Evolutionary conservation across 140 eudicot species (phyloP).

Genomic region (Cichorium intybus): DNA sequence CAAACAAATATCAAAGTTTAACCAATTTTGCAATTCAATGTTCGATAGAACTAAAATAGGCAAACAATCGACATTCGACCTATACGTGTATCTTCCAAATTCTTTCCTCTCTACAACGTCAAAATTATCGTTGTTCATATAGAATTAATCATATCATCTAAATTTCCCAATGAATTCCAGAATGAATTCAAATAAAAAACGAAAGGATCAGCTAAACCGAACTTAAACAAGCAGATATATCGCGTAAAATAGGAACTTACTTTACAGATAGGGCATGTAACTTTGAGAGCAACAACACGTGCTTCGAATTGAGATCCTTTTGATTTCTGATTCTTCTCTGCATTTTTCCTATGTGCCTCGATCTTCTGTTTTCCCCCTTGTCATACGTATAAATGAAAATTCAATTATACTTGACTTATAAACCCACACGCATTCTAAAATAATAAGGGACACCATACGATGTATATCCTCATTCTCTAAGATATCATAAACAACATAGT

Average conservation of each 20-base stretch:
- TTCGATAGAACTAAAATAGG: neutral
- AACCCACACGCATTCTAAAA: no score
- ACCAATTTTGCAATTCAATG: neutral
- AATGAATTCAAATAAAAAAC: neutral
- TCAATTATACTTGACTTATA: no score
- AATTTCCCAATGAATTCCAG: neutral
- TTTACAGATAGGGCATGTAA: conserved; percentile 81
- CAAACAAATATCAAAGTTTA: conserved; percentile 2
- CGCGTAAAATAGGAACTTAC: conserved; percentile 32
- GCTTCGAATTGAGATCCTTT: conserved; percentile 94
- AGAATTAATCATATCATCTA: neutral
- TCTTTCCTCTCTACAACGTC: neutral
- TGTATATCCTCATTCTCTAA: no score
- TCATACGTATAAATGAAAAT: no score
- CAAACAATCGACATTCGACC: conserved; percentile 1
- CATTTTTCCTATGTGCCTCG: conserved; percentile 81
- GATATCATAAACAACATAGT: no score
- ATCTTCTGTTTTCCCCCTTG: conserved; percentile 96
- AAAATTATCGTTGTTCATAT: neutral
- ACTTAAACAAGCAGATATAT: neutral
- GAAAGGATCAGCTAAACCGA: neutral
- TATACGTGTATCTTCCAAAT: neutral
- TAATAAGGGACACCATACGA: no score
- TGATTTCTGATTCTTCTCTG: conserved; percentile 81
- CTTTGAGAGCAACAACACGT: conserved; percentile 93